Percentiles rank a stretch among this genome's conserved stretches.
Conservation (phyloP, 2,329 filamentous ascomycete species). For the Dryadomyces sulphureus region DNA sequence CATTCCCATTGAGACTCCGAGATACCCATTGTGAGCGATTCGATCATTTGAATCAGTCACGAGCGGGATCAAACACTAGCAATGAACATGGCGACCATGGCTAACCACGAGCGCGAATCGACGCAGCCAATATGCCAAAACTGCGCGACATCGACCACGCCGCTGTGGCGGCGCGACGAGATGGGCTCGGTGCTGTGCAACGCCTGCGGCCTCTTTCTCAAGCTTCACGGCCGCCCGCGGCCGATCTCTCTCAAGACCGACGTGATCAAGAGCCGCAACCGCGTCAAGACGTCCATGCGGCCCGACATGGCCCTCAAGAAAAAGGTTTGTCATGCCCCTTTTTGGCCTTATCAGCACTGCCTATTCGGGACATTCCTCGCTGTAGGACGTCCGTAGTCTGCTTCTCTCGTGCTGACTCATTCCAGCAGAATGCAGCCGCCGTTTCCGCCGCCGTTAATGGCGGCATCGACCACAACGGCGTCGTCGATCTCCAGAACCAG, state of each 20-base stretch:
- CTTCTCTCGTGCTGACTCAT: background rate
- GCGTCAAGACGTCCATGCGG: conserved; percentile 68
- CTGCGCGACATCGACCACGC: conserved; percentile 88
- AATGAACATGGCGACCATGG: conserved; percentile 30
- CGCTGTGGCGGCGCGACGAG: conserved; percentile 95
- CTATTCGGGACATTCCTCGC: no score
- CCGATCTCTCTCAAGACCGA: conserved; percentile 97
- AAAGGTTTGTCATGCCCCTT: conserved; percentile 44
- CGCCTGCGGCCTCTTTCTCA: conserved; percentile 92
- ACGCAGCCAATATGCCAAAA: conserved; percentile 94
- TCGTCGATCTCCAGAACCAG: conserved; percentile 36
- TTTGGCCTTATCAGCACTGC: conserved; percentile 1
- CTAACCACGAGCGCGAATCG: conserved; percentile 41
- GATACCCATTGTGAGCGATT: background rate
- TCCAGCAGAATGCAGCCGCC: conserved; percentile 7
- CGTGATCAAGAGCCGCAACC: conserved; percentile 98
- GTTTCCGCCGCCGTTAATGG: conserved; percentile 11
- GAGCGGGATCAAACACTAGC: background rate
- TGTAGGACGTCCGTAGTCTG: no score
- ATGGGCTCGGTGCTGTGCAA: conserved; percentile 93
- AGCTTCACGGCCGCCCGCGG: conserved; percentile 83
- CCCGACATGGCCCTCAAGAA: conserved; percentile 67
- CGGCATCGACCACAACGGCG: conserved; percentile 39
- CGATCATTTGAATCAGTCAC: background rate
- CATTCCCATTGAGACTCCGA: conserved; percentile 6